These are phyloP conservation scores for Cyclocybe cylindracea DNA, from an alignment of 768 basidiomycete species.

Conservation along the genomic window DNA sequence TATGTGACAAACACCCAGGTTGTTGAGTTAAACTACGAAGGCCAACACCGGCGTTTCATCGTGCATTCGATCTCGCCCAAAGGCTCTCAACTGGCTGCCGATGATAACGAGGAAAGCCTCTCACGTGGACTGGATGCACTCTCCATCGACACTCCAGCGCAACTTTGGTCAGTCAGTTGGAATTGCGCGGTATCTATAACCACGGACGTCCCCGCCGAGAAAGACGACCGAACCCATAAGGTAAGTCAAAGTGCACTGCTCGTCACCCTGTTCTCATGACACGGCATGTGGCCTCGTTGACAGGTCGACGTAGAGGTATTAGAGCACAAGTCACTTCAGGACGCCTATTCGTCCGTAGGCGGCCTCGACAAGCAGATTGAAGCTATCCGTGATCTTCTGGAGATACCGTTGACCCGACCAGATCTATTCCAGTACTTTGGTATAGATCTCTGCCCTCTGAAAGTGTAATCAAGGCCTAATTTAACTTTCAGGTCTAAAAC, in stretches of 20 bases:
- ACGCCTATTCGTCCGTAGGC: constrained; percentile 84
- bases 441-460: constrained; percentile 11
- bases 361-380: constrained; percentile 87
- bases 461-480: background rate
- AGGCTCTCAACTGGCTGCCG: constrained; percentile 11
- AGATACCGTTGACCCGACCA: constrained; percentile 32
- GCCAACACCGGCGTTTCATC: constrained; percentile 53
- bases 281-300: constrained; percentile 7
- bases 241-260: constrained; percentile 22
- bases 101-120: constrained; percentile 30
- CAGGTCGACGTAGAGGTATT: constrained; percentile 51
- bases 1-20: constrained; percentile 64
- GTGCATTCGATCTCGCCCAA: constrained; percentile 46
- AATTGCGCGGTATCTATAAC: constrained; percentile 56
- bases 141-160: constrained; percentile 38
- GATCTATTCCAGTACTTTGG: constrained; percentile 36
- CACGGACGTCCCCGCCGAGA: constrained; percentile 25
- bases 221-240: constrained; percentile 32
- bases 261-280: constrained; percentile 12
- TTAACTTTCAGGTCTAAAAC: constrained; percentile 67
- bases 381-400: constrained; percentile 54
- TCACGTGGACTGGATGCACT: constrained; percentile 43
- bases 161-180: constrained; percentile 70
- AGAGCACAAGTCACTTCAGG: constrained; percentile 38
- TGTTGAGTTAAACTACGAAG: constrained; percentile 67